These are phyloP conservation scores for Stephanocyclus meneghinianus DNA, from an alignment of 352 stramenopile genomes.

Conservation along the genomic window DNA sequence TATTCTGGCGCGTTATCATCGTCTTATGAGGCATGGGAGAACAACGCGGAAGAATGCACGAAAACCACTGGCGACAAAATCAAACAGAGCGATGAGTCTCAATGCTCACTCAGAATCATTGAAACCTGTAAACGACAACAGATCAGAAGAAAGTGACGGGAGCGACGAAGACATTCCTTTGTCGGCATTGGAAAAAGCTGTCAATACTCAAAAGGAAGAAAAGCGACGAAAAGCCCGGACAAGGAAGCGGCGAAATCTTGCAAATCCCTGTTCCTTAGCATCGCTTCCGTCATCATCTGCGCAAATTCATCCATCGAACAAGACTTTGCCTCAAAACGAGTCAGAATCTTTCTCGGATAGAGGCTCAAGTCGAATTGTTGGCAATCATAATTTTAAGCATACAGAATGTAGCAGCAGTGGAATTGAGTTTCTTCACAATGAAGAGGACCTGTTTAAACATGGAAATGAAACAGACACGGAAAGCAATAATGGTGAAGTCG, in stretches of 20 bases:
- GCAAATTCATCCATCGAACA: neutral
- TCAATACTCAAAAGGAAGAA: neutral
- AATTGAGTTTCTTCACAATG: too few relatives aligned
- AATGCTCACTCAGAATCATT: too few relatives aligned
- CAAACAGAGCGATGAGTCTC: too few relatives aligned
- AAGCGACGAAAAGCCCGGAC: neutral
- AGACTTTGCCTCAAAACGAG: too few relatives aligned
- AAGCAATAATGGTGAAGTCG: too few relatives aligned
- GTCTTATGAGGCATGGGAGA: neutral
- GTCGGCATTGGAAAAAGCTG: slow-evolving; percentile 4
- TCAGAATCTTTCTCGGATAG: too few relatives aligned
- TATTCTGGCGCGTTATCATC: neutral
- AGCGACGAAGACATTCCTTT: slow-evolving; percentile 4
- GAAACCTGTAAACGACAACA: neutral
- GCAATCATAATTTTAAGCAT: too few relatives aligned
- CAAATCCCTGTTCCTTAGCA: neutral
- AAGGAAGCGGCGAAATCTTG: neutral
- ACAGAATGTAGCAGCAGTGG: too few relatives aligned
- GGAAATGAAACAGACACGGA: too few relatives aligned
- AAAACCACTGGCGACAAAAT: neutral
- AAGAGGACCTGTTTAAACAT: too few relatives aligned
- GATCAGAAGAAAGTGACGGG: neutral
- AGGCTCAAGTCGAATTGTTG: too few relatives aligned
- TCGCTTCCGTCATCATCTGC: neutral
- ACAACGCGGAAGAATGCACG: neutral